phyloP scores from a whole-genome alignment of 2,329 filamentous ascomycete species.

The Lachnellula subtilissima region DNA sequence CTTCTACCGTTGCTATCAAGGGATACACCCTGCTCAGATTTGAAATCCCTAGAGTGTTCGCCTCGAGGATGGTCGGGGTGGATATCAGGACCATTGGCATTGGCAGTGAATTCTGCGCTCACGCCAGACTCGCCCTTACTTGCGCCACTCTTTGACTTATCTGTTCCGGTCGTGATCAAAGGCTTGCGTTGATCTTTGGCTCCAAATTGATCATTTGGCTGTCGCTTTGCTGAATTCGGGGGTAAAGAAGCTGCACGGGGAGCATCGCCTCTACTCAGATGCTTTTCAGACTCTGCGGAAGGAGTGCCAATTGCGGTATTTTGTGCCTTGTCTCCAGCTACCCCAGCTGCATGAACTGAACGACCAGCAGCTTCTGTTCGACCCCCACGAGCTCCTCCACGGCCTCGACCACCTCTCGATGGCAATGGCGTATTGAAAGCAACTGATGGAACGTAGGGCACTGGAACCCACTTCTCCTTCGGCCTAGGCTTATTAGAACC shows the following conservation, averaged over 20 bases:
- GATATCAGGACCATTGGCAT: conserved; percentile 23
- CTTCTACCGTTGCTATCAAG: conserved; percentile 24
- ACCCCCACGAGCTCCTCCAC: conserved; percentile 37
- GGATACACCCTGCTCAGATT: conserved; percentile 16
- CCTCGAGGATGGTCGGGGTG: conserved; percentile 13
- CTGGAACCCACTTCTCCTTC: conserved; percentile 81
- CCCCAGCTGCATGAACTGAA: conserved; percentile 26
- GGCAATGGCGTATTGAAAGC: conserved; percentile 81
- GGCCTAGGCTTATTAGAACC: conserved; percentile 49
- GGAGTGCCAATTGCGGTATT: conserved; percentile 11
- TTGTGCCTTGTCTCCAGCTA: conserved; percentile 24
- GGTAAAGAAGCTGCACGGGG: conserved; percentile 28
- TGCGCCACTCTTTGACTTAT: conserved; percentile 23
- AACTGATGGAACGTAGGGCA: conserved; percentile 78
- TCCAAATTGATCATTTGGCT: conserved; percentile 18
- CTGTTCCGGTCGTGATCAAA: conserved; percentile 13
- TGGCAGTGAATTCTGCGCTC: conserved; percentile 28
- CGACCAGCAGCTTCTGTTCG: conserved; percentile 36
- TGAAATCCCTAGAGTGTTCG: conserved; percentile 19
- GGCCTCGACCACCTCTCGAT: conserved; percentile 51
- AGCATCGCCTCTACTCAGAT: conserved; percentile 16
- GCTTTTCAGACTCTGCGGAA: conserved; percentile 19
- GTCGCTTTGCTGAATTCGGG: conserved; percentile 24
- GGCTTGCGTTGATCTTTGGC: conserved; percentile 26
- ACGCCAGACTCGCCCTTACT: conserved; percentile 21